Evolutionary conservation across 2,329 filamentous ascomycete genomes (phyloP).

Genomic region (Venturia nashicola): DNA sequence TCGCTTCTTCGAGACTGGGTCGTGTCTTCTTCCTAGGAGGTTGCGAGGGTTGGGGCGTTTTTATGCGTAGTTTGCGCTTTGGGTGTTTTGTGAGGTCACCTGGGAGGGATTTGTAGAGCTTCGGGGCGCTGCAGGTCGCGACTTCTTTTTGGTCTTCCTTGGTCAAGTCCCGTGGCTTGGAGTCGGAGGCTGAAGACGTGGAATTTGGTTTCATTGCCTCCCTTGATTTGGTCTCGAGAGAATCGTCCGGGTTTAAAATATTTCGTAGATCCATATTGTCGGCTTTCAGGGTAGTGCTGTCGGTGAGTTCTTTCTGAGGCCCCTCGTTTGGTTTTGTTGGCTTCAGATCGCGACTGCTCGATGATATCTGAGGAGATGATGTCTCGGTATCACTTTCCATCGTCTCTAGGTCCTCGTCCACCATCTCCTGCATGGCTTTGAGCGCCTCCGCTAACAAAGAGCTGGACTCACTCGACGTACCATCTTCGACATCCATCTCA

Average conservation of each 20-base stretch:
- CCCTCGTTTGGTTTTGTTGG: too few species aligned
- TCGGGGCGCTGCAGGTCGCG: too few species aligned
- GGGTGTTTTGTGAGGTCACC: background rate
- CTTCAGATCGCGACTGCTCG: too few species aligned
- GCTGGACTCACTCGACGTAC: background rate
- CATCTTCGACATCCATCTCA: background rate
- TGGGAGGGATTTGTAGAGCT: background rate
- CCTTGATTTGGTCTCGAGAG: too few species aligned
- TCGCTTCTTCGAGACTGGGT: background rate
- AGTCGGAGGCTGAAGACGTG: background rate
- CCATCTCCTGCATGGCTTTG: background rate
- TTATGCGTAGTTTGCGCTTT: background rate
- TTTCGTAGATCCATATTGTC: too few species aligned
- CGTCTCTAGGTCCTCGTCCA: background rate
- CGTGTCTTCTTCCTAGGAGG: background rate
- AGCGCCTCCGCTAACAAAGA: background rate
- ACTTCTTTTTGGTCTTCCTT: background rate
- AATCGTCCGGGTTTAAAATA: too few species aligned
- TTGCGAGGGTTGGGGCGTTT: background rate
- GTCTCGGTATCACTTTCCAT: background rate
- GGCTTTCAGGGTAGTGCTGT: too few species aligned
- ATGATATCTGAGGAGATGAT: background rate
- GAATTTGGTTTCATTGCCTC: too few species aligned
- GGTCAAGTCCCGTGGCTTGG: background rate
- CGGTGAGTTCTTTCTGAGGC: too few species aligned